phyloP scores from a whole-genome alignment of 345 rosid species.

The Cardamine resedifolia region DNA sequence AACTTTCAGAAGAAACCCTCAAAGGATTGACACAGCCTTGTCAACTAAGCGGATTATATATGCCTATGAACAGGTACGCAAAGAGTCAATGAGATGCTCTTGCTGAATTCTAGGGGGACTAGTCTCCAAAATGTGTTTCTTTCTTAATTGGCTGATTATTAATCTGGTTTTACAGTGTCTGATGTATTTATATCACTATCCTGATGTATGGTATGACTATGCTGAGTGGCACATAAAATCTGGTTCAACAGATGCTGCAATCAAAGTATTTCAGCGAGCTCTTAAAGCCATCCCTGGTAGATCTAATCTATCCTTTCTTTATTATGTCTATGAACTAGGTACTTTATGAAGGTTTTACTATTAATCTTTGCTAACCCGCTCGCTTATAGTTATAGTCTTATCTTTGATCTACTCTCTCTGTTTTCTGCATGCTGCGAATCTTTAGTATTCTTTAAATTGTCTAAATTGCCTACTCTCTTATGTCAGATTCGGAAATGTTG shows the following conservation, averaged over 20 bases:
- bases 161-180: conserved; percentile 60
- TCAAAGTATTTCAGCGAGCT: conserved; percentile 94
- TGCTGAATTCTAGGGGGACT: conserved; percentile 5
- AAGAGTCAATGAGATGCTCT: conserved; percentile 17
- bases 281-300: conserved; percentile 93
- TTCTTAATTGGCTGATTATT: conserved; percentile 23
- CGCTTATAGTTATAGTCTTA: conserved; percentile 4
- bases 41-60: conserved; percentile 81
- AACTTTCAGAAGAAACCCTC: conserved; percentile 83
- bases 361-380: conserved; percentile 7
- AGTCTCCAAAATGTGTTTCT: conserved; percentile 11
- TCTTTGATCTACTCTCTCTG: background rate
- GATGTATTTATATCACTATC: conserved; percentile 94
- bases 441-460: background rate
- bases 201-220: conserved; percentile 93
- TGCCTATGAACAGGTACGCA: conserved; percentile 86
- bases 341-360: conserved; percentile 2
- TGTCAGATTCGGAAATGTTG: conserved; percentile 77
- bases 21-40: conserved; percentile 74
- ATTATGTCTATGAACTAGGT: conserved; percentile 15
- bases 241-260: conserved; percentile 85
- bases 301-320: conserved; percentile 5
- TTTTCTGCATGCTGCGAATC: background rate
- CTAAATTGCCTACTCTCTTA: conserved; percentile 20
- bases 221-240: conserved; percentile 89